phyloP scores from a whole-genome alignment of 2,329 filamentous ascomycete species.

The Plectosphaerella cucumerina region DNA sequence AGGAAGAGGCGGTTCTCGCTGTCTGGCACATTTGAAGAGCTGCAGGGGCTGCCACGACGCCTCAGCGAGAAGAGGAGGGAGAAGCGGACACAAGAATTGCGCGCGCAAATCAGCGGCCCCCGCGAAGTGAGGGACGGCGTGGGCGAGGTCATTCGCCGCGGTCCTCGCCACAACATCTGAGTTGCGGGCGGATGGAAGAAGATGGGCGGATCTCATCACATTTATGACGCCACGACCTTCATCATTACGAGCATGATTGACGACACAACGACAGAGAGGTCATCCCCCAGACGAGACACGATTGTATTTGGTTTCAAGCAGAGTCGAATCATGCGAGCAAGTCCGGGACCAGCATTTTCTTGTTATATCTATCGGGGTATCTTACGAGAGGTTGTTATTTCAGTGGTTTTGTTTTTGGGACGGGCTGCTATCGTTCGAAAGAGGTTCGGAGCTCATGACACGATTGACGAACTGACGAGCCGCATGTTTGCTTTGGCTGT shows the following conservation, averaged over 20 bases:
- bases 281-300: background rate
- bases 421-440: background rate
- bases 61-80: conserved; percentile 56
- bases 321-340: background rate
- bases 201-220: too few relatives aligned
- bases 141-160: conserved; percentile 49
- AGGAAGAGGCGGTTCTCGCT: conserved; percentile 29
- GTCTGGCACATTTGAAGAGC: conserved; percentile 45
- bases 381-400: background rate
- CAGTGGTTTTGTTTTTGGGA: background rate
- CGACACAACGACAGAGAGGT: background rate
- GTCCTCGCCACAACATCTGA: conserved; percentile 27
- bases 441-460: background rate
- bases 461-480: background rate
- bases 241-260: background rate
- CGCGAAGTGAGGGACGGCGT: conserved; percentile 55
- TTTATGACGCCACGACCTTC: too few relatives aligned
- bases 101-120: conserved; percentile 57
- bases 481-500: background rate
- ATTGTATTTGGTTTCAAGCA: background rate
- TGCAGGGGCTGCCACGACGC: conserved; percentile 49
- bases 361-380: background rate
- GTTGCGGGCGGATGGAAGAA: too few relatives aligned
- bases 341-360: background rate
- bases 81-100: conserved; percentile 54